A percentile compares a stretch with the other conserved stretches of the same genome.
Conservation (phyloP, 257 asterid species). For the Solanum chiquidenum region DNA sequence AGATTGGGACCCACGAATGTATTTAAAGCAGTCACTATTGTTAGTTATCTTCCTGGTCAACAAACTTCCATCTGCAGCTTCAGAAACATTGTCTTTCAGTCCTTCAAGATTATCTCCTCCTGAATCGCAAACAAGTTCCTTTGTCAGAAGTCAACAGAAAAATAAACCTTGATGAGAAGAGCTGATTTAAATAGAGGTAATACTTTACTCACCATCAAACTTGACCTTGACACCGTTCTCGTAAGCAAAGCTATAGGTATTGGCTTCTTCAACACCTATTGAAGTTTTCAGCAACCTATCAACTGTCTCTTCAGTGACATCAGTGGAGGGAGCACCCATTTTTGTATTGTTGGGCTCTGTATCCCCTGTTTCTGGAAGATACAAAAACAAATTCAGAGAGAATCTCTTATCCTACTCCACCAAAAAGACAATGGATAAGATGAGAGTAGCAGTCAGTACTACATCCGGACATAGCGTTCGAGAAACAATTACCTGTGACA, state of each 20-base stretch:
- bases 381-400: neutral
- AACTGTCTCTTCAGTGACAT: conserved; percentile 21
- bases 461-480: neutral
- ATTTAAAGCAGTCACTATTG: conserved; percentile 14
- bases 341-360: conserved; percentile 30
- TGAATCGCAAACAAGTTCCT: conserved; percentile 6
- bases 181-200: neutral
- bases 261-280: conserved; percentile 17
- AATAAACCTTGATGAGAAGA: neutral
- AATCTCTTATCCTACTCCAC: neutral
- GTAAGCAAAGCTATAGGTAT: conserved; percentile 21
- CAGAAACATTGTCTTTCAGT: conserved; percentile 20
- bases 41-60: conserved; percentile 1
- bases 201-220: conserved; percentile 15
- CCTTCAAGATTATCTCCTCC: conserved; percentile 26
- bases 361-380: conserved; percentile 29
- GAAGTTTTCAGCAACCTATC: conserved; percentile 23
- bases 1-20: conserved; percentile 21
- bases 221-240: conserved; percentile 20
- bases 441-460: neutral
- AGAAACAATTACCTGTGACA: conserved; percentile 39
- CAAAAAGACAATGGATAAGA: neutral
- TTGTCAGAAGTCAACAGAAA: conserved; percentile 4
- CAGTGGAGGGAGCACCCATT: conserved; percentile 19
- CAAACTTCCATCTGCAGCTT: conserved; percentile 8